phyloP scores from a whole-genome alignment of 345 rosid species.

The Citrus hindsii region DNA sequence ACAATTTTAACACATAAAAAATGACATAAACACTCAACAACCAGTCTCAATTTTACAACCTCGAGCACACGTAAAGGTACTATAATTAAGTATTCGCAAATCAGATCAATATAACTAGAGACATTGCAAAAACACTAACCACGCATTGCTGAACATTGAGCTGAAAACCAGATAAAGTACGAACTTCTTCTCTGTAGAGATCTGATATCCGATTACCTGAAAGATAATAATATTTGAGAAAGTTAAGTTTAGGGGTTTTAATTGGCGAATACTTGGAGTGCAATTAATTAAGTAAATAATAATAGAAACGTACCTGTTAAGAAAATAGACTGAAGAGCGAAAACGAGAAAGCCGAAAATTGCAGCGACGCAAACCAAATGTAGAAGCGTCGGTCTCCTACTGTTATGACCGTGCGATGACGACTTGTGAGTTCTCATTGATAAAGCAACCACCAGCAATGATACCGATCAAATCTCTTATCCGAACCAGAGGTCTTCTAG shows the following conservation, averaged over 20 bases:
- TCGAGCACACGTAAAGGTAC: background rate
- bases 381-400: slow-evolving; percentile 50
- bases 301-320: slow-evolving; percentile 47
- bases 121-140: slow-evolving; percentile 41
- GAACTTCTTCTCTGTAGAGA: slow-evolving; percentile 25
- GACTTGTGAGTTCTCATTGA: slow-evolving; percentile 44
- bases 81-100: background rate
- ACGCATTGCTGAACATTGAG: slow-evolving; percentile 83
- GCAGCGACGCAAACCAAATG: slow-evolving; percentile 54
- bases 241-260: background rate
- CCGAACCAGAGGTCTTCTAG: background rate
- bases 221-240: no score
- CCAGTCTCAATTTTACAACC: background rate
- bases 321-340: slow-evolving; percentile 61
- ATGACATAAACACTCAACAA: background rate
- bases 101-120: background rate
- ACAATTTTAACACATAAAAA: background rate
- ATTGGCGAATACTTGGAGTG: background rate
- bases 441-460: background rate
- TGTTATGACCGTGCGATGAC: slow-evolving; percentile 22
- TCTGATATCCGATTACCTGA: slow-evolving; percentile 35
- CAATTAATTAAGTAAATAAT: background rate
- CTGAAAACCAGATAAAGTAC: slow-evolving; percentile 63
- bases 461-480: background rate
- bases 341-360: slow-evolving; percentile 52